A percentile compares a stretch with the other conserved stretches of the same genome.
Evolutionary conservation across 2,329 filamentous ascomycete genomes (phyloP).

Genomic region (Cladosporium sp.): DNA sequence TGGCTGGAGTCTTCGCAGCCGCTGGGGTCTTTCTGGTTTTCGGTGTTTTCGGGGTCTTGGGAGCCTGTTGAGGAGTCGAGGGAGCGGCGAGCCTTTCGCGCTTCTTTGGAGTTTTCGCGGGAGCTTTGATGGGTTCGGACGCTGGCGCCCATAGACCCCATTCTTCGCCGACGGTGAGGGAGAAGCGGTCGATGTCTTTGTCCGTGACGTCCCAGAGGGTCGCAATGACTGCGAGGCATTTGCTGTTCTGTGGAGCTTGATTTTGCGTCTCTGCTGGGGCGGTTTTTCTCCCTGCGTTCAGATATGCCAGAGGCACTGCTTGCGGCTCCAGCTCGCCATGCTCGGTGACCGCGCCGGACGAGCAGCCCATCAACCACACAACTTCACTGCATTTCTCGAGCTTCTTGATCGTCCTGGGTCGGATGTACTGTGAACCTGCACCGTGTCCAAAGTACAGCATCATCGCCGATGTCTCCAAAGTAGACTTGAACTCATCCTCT

Average conservation of each 20-base stretch:
- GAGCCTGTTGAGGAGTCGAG: slow-evolving; percentile 26
- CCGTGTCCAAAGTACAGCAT: slow-evolving; percentile 96
- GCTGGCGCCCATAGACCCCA: slow-evolving; percentile 67
- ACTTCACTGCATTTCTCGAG: slow-evolving; percentile 45
- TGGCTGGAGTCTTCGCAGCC: slow-evolving; percentile 27
- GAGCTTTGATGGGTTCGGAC: slow-evolving; percentile 17
- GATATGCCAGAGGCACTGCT: slow-evolving; percentile 86
- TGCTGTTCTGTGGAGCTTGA: slow-evolving; percentile 4
- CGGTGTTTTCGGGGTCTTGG: slow-evolving; percentile 32
- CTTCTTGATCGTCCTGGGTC: slow-evolving; percentile 74
- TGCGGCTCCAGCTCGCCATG: slow-evolving; percentile 87
- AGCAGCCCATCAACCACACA: slow-evolving; percentile 91
- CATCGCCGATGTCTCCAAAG: slow-evolving; percentile 63
- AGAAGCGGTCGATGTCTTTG: slow-evolving; percentile 92
- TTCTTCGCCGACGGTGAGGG: slow-evolving; percentile 70
- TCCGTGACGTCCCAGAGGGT: slow-evolving; percentile 99
- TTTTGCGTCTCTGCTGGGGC: neutral
- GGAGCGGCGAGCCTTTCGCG: slow-evolving; percentile 20
- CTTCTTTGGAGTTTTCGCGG: slow-evolving; percentile 28
- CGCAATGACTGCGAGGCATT: slow-evolving; percentile 70
- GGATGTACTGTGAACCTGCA: slow-evolving; percentile 90
- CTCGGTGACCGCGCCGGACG: slow-evolving; percentile 74
- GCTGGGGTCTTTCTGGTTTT: slow-evolving; percentile 29
- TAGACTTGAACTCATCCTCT: slow-evolving; percentile 71
- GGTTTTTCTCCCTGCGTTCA: slow-evolving; percentile 63